Percentiles rank a stretch among this genome's conserved stretches.
Conservation (phyloP, 148 eudicot species). For the Cornus florida region DNA sequence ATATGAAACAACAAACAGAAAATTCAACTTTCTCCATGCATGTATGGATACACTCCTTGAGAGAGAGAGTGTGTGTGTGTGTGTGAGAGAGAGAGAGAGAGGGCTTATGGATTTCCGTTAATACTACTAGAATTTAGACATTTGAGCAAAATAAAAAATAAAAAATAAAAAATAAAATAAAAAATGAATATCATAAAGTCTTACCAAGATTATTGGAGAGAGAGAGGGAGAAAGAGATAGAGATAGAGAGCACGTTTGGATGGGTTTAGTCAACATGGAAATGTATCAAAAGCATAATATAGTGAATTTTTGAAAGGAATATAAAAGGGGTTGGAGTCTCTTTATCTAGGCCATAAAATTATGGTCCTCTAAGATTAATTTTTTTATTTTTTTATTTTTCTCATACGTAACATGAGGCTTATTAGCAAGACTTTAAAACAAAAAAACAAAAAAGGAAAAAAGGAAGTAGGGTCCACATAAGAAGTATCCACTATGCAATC, state of each 20-base stretch:
- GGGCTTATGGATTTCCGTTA: background rate
- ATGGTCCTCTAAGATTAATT: too few species aligned
- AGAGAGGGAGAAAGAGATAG: too few species aligned
- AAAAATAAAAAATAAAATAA: too few species aligned
- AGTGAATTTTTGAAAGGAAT: too few species aligned
- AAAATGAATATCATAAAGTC: constrained; percentile 3
- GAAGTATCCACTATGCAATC: too few species aligned
- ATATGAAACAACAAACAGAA: background rate
- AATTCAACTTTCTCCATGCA: constrained; percentile 9
- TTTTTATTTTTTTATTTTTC: too few species aligned
- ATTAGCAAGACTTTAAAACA: background rate
- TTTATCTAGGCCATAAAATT: too few species aligned
- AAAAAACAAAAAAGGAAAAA: background rate
- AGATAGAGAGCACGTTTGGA: background rate
- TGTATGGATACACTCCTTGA: constrained; percentile 1
- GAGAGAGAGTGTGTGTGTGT: background rate
- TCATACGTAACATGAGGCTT: too few species aligned
- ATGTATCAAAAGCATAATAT: constrained; percentile 16
- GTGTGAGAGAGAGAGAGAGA: background rate
- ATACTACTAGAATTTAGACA: background rate
- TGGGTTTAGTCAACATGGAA: constrained; percentile 32
- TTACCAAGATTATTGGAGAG: background rate
- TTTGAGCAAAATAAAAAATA: background rate
- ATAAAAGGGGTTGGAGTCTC: too few species aligned
- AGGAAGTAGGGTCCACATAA: too few species aligned